Conservation (phyloP, 345 rosid species). For the Citrus glauca region DNA sequence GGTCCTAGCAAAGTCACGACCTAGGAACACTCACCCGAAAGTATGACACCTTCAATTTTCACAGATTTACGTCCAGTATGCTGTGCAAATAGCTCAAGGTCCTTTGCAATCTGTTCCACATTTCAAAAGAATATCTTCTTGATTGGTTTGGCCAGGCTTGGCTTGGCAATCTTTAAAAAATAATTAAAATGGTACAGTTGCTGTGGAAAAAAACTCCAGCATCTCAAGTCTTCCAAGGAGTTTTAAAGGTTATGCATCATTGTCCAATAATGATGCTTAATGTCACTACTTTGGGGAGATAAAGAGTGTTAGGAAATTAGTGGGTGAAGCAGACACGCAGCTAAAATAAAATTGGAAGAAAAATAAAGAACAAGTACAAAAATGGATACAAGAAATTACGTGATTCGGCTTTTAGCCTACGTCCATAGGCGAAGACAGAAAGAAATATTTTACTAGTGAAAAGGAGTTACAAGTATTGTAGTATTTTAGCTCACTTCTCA, state of each 20-base stretch:
- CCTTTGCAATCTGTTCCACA: slow-evolving; percentile 76
- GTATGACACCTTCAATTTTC: slow-evolving; percentile 79
- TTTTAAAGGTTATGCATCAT: neutral
- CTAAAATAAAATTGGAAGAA: too few relatives aligned
- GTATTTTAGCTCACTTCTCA: too few relatives aligned
- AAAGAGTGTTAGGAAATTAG: neutral
- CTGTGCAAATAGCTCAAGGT: slow-evolving; percentile 78
- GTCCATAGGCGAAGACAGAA: too few relatives aligned
- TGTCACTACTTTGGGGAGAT: neutral
- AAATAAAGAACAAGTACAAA: too few relatives aligned
- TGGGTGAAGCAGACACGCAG: too few relatives aligned
- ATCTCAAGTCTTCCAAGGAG: too few relatives aligned
- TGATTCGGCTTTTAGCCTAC: too few relatives aligned
- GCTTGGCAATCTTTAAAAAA: neutral
- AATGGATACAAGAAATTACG: too few relatives aligned
- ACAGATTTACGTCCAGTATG: slow-evolving; percentile 89
- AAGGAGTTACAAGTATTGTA: too few relatives aligned
- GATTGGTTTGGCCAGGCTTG: slow-evolving; percentile 11
- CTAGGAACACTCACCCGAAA: slow-evolving; percentile 49
- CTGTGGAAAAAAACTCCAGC: neutral
- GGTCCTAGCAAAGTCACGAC: neutral
- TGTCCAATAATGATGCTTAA: neutral
- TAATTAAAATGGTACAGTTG: neutral
- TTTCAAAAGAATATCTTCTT: slow-evolving; percentile 7
- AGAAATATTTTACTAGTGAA: too few relatives aligned